Conservation (phyloP, 768 basidiomycete genomes). For the Auricularia sp. region DNA sequence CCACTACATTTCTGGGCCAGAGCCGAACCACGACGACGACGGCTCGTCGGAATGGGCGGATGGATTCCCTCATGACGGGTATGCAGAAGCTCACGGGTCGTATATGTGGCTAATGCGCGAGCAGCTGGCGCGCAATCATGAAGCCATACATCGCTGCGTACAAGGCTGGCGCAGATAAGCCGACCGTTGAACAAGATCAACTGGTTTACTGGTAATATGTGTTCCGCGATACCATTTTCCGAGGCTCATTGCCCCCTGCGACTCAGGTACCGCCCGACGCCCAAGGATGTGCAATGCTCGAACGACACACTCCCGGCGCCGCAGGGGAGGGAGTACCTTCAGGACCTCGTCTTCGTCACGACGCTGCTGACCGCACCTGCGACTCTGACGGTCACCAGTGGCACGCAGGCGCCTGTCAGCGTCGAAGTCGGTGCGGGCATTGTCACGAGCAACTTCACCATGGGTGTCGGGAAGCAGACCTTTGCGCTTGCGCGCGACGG, state of each 20-base stretch:
- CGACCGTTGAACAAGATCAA: neutral
- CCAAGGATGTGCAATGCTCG: neutral
- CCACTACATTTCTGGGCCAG: neutral
- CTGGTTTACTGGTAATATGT: neutral
- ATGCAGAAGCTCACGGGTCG: neutral
- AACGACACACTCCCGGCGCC: slow-evolving; percentile 1
- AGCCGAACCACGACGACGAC: slow-evolving; percentile 1
- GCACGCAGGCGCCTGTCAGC: neutral
- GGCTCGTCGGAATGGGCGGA: neutral
- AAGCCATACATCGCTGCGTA: neutral
- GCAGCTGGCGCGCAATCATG: neutral
- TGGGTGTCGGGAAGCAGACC: slow-evolving; percentile 1
- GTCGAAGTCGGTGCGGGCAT: neutral
- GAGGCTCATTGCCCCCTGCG: neutral
- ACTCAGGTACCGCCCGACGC: neutral
- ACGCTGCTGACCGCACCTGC: neutral
- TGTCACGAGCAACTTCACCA: slow-evolving; percentile 1
- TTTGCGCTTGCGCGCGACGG: neutral
- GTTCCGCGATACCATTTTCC: neutral
- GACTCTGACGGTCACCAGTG: slow-evolving; percentile 1
- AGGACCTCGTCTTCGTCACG: neutral
- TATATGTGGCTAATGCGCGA: neutral
- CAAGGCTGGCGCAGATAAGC: neutral
- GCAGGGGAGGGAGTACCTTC: neutral
- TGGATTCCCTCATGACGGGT: slow-evolving; percentile 1